phyloP scores from a whole-genome alignment of 495 filamentous ascomycete genomes.

The Neurospora hispaniola region DNA sequence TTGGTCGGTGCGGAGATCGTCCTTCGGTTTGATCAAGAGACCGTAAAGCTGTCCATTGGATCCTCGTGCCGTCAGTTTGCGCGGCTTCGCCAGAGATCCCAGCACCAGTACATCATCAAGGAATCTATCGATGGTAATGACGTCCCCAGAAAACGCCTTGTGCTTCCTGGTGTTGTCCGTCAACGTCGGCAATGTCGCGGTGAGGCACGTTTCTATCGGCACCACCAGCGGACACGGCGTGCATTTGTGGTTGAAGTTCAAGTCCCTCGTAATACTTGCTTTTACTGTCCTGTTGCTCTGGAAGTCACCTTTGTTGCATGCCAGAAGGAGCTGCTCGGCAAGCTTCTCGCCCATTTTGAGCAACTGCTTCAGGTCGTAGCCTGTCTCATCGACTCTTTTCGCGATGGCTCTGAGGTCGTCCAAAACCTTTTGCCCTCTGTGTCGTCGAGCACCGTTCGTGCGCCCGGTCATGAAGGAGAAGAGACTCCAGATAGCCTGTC shows the following conservation, averaged over 20 bases:
- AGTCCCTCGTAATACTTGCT: slow-evolving; percentile 60
- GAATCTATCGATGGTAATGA: slow-evolving; percentile 49
- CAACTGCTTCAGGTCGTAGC: slow-evolving; percentile 51
- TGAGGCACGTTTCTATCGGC: slow-evolving; percentile 75
- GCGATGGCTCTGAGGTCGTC: slow-evolving; percentile 25
- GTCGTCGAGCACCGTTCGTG: slow-evolving; percentile 39
- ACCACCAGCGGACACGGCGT: slow-evolving; percentile 79
- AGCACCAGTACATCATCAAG: slow-evolving; percentile 80
- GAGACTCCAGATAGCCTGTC: slow-evolving; percentile 88
- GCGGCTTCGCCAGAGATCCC: slow-evolving; percentile 81
- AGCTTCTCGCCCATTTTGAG: slow-evolving; percentile 72
- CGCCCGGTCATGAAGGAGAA: slow-evolving; percentile 60
- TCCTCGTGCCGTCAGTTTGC: slow-evolving; percentile 78
- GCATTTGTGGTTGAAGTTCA: slow-evolving; percentile 74
- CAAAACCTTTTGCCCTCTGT: slow-evolving; percentile 42
- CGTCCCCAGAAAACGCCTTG: slow-evolving; percentile 64
- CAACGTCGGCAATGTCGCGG: slow-evolving; percentile 66
- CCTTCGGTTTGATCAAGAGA: slow-evolving; percentile 92
- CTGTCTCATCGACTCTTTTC: slow-evolving; percentile 25
- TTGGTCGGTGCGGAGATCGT: slow-evolving; percentile 93
- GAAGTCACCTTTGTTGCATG: slow-evolving; percentile 69
- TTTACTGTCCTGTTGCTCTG: slow-evolving; percentile 49
- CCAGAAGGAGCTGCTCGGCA: slow-evolving; percentile 67
- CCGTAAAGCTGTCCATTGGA: slow-evolving; percentile 82
- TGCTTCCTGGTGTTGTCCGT: slow-evolving; percentile 64